Evolutionary conservation across 495 filamentous ascomycete species (phyloP), one percentile per base, ranked within the genome.

Genomic region (Lasiosphaeriaceae sp.): DNA sequence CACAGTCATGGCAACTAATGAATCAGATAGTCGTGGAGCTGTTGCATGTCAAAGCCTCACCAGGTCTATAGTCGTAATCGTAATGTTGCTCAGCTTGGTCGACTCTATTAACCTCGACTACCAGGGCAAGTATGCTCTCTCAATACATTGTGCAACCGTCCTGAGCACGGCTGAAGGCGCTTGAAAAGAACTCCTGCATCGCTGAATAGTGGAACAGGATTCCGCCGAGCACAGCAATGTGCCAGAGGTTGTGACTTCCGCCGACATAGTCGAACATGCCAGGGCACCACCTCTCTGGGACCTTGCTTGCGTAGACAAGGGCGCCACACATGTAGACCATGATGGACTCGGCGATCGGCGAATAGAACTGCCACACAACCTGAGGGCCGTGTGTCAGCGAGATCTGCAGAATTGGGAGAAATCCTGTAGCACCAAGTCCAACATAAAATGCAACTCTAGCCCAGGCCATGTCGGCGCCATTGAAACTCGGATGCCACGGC

Each of bases 401-500:
- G 17, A 97, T 83, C 67, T 99, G 94, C 22, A 90, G 76, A 41
- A 96, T 80, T 2, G 95, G 94, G 23, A 96, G 77, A 63, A 95
- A 95, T 16, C 94, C 95, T 0, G 94, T 97, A n/a, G 89, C 81
- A 1, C 84, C 89, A 34, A 99, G 84, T 4, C 88, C 80, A 39
- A 95, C 85, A 66, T 93, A 99, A 77, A 99, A 99, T 44, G 83
- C 84, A 19, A 99, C 94, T 41, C 94, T 87, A 23, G 83, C 80
- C 90, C 95, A 96, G 19, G 87, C 84, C 87, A 96, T 92, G 66
- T 99, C 90, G 34, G 81, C 71, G 16, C 88, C 89, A 68, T 99
- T 99, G 77, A 99, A 99, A 12, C 82, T 87, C 1, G 94, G 95
- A 69, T 96, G 89, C 94, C 94, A 99, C 8, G 94, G 94, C 4